Evolutionary conservation across 2,329 filamentous ascomycete genomes (phyloP).

Genomic region (Cryphonectria nitschkei): DNA sequence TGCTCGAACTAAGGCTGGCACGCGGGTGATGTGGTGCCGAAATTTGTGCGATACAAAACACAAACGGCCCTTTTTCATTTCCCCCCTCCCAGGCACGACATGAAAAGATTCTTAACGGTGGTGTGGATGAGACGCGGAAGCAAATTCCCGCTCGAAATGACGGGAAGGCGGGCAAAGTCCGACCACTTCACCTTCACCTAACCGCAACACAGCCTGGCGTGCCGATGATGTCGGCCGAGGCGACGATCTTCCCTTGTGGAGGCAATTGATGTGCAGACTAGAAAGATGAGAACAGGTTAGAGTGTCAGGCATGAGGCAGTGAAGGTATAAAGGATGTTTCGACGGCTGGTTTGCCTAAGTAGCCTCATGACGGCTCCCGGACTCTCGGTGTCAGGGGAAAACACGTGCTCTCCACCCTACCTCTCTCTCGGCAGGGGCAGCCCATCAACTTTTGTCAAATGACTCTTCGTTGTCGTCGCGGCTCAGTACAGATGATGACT

Average conservation of each 20-base stretch:
- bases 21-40: background rate
- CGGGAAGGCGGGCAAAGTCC: background rate
- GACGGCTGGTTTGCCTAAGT: background rate
- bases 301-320: background rate
- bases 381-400: background rate
- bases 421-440: background rate
- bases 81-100: background rate
- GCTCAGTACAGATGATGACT: background rate
- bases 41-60: background rate
- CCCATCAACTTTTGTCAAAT: background rate
- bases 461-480: background rate
- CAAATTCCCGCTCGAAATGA: conserved; percentile 1
- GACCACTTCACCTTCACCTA: too few relatives aligned
- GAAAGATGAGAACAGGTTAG: background rate
- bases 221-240: background rate
- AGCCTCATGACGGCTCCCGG: background rate
- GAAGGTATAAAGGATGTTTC: background rate
- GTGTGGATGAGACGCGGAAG: conserved; percentile 4
- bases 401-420: background rate
- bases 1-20: background rate
- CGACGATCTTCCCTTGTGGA: background rate
- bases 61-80: background rate
- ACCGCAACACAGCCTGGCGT: background rate
- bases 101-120: background rate
- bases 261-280: conserved; percentile 5